Evolutionary conservation across 768 basidiomycete species (phyloP), one percentile per base, ranked within the genome.

Genomic region (Rhodotorula graminis): DNA sequence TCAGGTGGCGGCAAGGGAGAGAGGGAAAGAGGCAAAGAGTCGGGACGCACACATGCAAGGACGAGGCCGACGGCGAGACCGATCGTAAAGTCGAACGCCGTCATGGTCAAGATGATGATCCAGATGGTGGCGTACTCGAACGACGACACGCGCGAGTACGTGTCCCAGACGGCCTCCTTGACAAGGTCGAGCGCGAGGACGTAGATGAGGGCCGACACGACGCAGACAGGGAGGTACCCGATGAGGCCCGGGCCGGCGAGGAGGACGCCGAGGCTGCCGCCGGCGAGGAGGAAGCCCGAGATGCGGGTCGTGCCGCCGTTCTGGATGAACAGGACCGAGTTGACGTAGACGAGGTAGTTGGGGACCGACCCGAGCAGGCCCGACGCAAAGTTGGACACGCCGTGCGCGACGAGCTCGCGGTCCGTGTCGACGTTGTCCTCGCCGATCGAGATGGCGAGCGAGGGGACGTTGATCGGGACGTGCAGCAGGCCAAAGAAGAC

Each of bases 81-180:
- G 75, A 89, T 87, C 12, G 97, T 93, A 77, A 97, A 97, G 82
- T 97, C 93, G 88, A 88, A 92, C 7, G 86, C 55, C 0, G 93
- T 94, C 95, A 97, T 98, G 70, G 88, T 89, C 37, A 94, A 84
- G 25, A 82, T 78, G 71, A 83, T 80, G 55, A 77, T 78, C 78
- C 81, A 82, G 63, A 83, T 82, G 10, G 83, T 83, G 64, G 80
- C 74, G 67, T 82, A 83, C 59, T 83, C 86, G 72, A 80, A 90
- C 85, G 85, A 83, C 84, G 88, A 93, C 31, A 92, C 92, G 25
- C 93, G 88, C 81, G 91, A 86, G 59, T 92, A 84, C 18, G 94
- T 94, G 82, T 99, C 95, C 94, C 94, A 98, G 16, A 97, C 80
- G 0, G 96, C 94, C 81, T 97, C 95, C 78, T 94, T 95, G 53